phyloP scores from a whole-genome alignment of 441 rosid species.

The Gossypium schwendimanii region DNA sequence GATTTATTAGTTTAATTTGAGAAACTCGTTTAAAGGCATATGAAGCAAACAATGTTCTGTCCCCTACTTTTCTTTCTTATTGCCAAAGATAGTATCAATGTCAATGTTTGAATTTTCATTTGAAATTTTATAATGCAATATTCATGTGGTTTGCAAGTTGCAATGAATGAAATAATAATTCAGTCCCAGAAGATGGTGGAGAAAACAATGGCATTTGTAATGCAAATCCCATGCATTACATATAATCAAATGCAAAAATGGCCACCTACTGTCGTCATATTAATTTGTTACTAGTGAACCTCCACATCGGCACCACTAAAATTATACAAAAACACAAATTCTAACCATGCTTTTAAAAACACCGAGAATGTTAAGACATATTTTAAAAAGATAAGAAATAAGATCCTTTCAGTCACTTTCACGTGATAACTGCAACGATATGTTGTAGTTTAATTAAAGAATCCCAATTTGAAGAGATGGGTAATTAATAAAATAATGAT shows the following conservation, averaged over 20 bases:
- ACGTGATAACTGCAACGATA: constrained; percentile 26
- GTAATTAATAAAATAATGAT: neutral
- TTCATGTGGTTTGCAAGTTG: neutral
- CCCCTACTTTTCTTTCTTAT: neutral
- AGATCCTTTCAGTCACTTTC: constrained; percentile 15
- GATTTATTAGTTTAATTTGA: too few relatives aligned
- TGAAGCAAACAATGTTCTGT: neutral
- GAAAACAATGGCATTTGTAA: constrained; percentile 29
- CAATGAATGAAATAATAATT: neutral
- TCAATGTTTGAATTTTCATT: constrained; percentile 12
- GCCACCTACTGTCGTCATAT: constrained; percentile 25
- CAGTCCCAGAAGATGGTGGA: constrained; percentile 28
- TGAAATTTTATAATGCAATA: neutral
- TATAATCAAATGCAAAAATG: constrained; percentile 18
- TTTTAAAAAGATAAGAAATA: neutral
- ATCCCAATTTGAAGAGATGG: neutral
- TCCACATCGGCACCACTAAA: constrained; percentile 7
- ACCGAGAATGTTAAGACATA: neutral
- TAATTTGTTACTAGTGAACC: constrained; percentile 10
- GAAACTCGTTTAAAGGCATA: neutral
- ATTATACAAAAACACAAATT: constrained; percentile 18
- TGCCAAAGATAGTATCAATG: constrained; percentile 12
- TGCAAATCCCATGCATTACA: constrained; percentile 24
- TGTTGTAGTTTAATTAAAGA: neutral
- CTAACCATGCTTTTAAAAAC: neutral